Percentiles rank a stretch among this genome's conserved stretches.
These are phyloP conservation scores for Trichosporon coremiiforme DNA, from an alignment of 1,284 basidiomycete genomes.

Conservation along the genomic window DNA sequence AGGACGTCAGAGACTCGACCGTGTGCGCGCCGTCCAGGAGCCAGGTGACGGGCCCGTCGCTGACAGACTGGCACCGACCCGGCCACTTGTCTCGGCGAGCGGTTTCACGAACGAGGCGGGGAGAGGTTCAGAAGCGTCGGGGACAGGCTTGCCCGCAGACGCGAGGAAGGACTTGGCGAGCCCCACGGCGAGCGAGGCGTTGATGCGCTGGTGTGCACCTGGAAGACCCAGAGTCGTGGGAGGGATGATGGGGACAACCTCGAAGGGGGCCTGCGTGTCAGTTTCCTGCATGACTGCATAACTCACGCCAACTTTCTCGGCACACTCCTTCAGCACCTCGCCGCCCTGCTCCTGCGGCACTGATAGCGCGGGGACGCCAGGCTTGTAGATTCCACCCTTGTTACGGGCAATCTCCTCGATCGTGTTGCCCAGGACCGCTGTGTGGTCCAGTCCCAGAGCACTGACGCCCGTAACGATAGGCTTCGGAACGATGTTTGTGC, in stretches of 20 bases:
- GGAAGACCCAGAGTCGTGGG: conserved; percentile 68
- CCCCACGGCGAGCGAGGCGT: conserved; percentile 83
- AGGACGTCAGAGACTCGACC: conserved; percentile 81
- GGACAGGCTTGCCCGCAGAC: conserved; percentile 43
- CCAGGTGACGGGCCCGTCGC: conserved; percentile 66
- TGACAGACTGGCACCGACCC: conserved; percentile 88
- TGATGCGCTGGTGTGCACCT: conserved; percentile 83
- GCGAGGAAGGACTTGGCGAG: conserved; percentile 72
- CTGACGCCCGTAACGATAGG: conserved; percentile 89
- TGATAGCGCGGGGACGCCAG: conserved; percentile 80
- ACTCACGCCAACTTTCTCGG: conserved; percentile 69
- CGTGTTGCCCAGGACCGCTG: conserved; percentile 88
- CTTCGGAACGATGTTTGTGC: conserved; percentile 91
- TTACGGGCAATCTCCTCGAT: conserved; percentile 89
- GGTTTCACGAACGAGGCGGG: conserved; percentile 65
- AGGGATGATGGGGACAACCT: conserved; percentile 45
- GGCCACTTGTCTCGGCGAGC: conserved; percentile 84
- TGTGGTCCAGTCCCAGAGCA: conserved; percentile 90
- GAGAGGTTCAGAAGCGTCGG: conserved; percentile 55
- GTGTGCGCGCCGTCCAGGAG: conserved; percentile 97
- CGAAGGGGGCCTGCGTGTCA: too few species aligned
- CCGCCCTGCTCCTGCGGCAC: conserved; percentile 73
- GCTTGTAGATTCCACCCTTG: conserved; percentile 96
- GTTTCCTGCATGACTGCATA: too few species aligned
- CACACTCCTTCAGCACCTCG: conserved; percentile 67